phyloP scores from a whole-genome alignment of 2,329 filamentous ascomycete genomes.

The Alternaria arborescens region DNA sequence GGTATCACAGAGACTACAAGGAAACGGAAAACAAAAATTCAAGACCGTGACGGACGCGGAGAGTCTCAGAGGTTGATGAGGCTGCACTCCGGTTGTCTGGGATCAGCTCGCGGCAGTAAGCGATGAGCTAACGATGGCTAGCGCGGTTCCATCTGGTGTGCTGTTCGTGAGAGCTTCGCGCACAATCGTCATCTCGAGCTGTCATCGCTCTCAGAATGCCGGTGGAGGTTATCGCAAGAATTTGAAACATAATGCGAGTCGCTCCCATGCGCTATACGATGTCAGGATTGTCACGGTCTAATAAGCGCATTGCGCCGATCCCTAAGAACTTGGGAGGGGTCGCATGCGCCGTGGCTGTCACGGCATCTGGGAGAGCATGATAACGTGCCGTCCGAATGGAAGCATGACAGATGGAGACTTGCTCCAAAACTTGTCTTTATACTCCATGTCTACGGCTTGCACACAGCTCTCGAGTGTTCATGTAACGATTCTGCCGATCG shows the following conservation, averaged over 20 bases:
- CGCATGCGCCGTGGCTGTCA: conserved; percentile 15
- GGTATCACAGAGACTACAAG: conserved; percentile 34
- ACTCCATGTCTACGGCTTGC: neutral
- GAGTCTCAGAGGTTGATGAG: conserved; percentile 20
- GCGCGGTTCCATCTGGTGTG: conserved; percentile 22
- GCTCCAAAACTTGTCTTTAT: neutral
- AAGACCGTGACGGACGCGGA: conserved; percentile 11
- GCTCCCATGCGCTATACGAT: neutral
- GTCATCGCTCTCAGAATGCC: conserved; percentile 1
- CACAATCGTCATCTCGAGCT: conserved; percentile 11
- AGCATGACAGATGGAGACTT: conserved; percentile 5
- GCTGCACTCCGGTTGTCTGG: conserved; percentile 17
- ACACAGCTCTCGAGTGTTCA: neutral
- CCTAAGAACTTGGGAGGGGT: neutral
- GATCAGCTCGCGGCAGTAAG: conserved; percentile 18
- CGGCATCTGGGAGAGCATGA: neutral
- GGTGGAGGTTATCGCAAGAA: neutral
- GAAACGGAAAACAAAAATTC: neutral
- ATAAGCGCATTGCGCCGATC: neutral
- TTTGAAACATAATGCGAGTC: neutral
- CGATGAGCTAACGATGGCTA: conserved; percentile 20
- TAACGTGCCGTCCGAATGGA: neutral
- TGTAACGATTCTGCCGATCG: neutral
- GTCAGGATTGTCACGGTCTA: neutral
- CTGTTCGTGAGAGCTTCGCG: conserved; percentile 33